Conservation (phyloP, 164 flowering plant genomes). For the Umbellularia californica region DNA sequence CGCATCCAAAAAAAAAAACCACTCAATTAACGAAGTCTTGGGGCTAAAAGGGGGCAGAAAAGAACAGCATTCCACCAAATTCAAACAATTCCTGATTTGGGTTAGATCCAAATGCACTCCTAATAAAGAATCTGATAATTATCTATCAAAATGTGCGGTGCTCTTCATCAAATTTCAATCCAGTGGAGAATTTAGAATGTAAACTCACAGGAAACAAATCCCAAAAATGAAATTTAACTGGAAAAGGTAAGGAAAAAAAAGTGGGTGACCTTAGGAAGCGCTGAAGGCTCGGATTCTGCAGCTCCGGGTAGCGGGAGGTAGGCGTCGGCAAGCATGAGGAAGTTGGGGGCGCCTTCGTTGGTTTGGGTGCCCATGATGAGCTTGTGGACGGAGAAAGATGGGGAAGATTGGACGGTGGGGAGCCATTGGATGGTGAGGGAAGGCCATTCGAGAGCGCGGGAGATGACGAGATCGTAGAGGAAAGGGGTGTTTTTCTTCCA, state of each 20-base stretch:
- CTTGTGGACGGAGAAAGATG: slow-evolving; percentile 45
- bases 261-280: slow-evolving; percentile 7
- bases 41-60: no score
- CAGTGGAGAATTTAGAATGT: no score
- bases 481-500: slow-evolving; percentile 97
- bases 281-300: background rate
- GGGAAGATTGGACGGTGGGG: slow-evolving; percentile 33
- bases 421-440: slow-evolving; percentile 93
- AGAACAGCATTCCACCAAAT: no score
- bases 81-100: no score
- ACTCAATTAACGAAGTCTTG: no score
- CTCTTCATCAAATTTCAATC: no score
- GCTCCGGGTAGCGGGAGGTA: slow-evolving; percentile 38
- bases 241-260: background rate
- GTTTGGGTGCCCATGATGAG: slow-evolving; percentile 92
- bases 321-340: slow-evolving; percentile 78
- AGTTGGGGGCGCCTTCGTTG: slow-evolving; percentile 63
- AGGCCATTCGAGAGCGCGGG: slow-evolving; percentile 90
- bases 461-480: slow-evolving; percentile 76
- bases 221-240: background rate
- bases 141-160: no score
- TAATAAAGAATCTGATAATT: no score
- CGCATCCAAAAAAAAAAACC: no score
- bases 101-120: no score
- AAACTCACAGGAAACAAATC: no score